Evolutionary conservation across 257 asterid species (phyloP), one percentile per base, ranked within the genome.

Genomic region (Capsicum baccatum): DNA sequence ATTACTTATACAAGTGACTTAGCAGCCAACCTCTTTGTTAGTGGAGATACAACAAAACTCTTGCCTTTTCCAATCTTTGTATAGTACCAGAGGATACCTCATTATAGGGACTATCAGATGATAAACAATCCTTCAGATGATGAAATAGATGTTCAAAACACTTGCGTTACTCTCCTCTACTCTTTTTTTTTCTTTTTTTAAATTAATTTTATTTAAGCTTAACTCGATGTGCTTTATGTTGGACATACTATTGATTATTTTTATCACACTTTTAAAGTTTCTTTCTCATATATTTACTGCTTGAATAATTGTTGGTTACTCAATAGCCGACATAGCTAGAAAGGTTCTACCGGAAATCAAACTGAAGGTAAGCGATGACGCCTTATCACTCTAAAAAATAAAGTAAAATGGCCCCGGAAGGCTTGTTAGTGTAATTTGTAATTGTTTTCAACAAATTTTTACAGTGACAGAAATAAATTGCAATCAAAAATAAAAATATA

Each of bases 1-100:
- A 19, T 89, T 95, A 21, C 98, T 94, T 70, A 93, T 94, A 84
- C 99, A 97, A 15, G 93, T 94, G 59, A 92, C 98, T 37, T 94
- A 89, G 87, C 39, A 19, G 63, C 5, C 63, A 37, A 6, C 80
- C 15, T 26, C 81, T 76, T 6, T 76, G 81, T 52, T 26, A 26
- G 9, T 26, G 81, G 26, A 76, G 47, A 76, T 76, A 1, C 8
- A 26, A 26, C 33, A 26, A 1, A 10, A 76, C 26, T 52, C 8
- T 10, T 9, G 33, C 33, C 33, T 1, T 13, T 26, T 6, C 2
- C 33, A 1, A 26, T 21, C 13, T 55, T 10, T 76, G 64, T 76
- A 8, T 76, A 52, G 81, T 52, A 52, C 21, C 48, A 76, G 81
- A 21, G 4, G 21, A 52, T 19, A 52, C 47, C 47, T 74, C 12